These are phyloP conservation scores for Penicillium aurantiogriseum DNA, from an alignment of 2,329 filamentous ascomycete species.

Conservation along the genomic window DNA sequence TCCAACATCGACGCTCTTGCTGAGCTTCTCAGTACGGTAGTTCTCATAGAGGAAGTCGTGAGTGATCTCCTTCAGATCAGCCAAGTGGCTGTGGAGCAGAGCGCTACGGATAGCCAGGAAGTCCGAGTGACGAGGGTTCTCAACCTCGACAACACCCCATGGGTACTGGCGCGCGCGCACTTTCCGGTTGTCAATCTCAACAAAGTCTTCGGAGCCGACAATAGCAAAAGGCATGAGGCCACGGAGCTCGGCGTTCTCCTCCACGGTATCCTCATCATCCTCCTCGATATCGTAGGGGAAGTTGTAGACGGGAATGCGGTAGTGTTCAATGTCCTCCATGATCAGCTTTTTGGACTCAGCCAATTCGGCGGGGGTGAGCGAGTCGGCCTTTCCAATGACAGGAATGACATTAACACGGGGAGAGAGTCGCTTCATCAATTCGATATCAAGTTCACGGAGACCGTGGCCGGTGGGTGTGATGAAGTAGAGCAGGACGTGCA, in stretches of 20 bases:
- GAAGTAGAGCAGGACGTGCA: constrained; percentile 98
- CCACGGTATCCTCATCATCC: constrained; percentile 97
- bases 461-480: constrained; percentile 98
- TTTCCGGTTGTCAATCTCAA: constrained; percentile 89
- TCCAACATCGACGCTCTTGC: constrained; percentile 94
- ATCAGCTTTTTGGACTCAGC: constrained; percentile 99
- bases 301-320: constrained; percentile 99
- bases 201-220: constrained; percentile 91
- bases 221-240: constrained; percentile 99
- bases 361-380: constrained; percentile 90
- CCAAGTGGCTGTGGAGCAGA: constrained; percentile 94
- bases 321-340: constrained; percentile 99
- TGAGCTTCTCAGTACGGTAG: constrained; percentile 99
- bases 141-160: constrained; percentile 98
- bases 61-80: constrained; percentile 98
- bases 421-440: constrained; percentile 98
- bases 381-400: constrained; percentile 97
- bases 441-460: constrained; percentile 97
- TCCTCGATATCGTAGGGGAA: constrained; percentile 99
- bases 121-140: constrained; percentile 98
- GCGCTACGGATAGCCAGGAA: constrained; percentile 97
- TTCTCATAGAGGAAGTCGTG: constrained; percentile 99
- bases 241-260: constrained; percentile 96
- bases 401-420: constrained; percentile 98
- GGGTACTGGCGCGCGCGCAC: constrained; percentile 96